phyloP scores from a whole-genome alignment of 495 filamentous ascomycete species.

The Trichocladium antarcticum region DNA sequence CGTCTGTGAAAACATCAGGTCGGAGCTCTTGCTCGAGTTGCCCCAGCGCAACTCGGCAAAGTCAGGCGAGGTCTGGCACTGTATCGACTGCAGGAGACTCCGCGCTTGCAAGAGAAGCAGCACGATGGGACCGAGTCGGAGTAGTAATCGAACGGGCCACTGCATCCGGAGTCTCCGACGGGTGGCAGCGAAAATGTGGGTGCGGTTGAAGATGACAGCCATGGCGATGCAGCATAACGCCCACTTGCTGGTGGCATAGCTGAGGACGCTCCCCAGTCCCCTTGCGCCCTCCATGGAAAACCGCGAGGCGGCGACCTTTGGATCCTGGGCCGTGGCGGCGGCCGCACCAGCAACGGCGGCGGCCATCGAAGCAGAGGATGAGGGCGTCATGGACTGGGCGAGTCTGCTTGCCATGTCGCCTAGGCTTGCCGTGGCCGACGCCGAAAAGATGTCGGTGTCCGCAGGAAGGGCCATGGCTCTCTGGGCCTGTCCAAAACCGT shows the following conservation, averaged over 20 bases:
- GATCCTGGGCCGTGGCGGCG: constrained; percentile 27
- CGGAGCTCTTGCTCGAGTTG: constrained; percentile 49
- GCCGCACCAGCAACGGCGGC: constrained; percentile 22
- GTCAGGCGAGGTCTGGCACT: constrained; percentile 79
- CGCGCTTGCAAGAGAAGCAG: constrained; percentile 59
- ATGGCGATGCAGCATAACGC: constrained; percentile 75
- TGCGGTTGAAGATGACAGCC: constrained; percentile 80
- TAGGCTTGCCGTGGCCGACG: constrained; percentile 21
- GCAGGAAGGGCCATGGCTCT: constrained; percentile 49
- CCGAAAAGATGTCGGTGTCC: constrained; percentile 29
- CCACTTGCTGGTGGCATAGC: constrained; percentile 89
- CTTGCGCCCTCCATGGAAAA: constrained; percentile 42
- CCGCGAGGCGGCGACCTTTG: constrained; percentile 32
- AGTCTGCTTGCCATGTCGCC: constrained; percentile 11
- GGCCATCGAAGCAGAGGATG: constrained; percentile 4
- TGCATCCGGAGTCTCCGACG: constrained; percentile 60
- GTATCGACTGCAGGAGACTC: constrained; percentile 67
- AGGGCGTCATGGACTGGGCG: constrained; percentile 19
- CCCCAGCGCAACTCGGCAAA: constrained; percentile 66
- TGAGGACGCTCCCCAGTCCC: constrained; percentile 75
- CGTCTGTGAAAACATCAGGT: constrained; percentile 61
- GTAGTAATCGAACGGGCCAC: constrained; percentile 57
- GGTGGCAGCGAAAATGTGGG: constrained; percentile 84
- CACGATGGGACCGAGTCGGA: constrained; percentile 67
- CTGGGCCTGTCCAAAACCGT: constrained; percentile 50